Evolutionary conservation across 75 land plant genomes (phyloP), one percentile per base, ranked within the genome.

Genomic region (Selaginella moellendorffii): DNA sequence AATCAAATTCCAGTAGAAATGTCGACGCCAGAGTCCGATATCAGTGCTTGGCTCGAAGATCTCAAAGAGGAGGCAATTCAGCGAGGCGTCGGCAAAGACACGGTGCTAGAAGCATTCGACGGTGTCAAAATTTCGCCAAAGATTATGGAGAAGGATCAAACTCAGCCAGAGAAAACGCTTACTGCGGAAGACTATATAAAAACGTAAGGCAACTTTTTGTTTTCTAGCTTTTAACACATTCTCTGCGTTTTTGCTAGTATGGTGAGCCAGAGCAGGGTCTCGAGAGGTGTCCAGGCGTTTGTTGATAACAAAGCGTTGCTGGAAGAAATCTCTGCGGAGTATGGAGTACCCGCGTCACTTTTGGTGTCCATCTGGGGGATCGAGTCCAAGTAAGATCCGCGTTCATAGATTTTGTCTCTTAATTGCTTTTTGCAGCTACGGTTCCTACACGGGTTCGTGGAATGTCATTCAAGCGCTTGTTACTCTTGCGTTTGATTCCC

Each of bases 311-410:
- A n/a, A 14, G 21, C 19, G 24, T 10, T 71, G 30, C 69, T 75
- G 17, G 36, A 60, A 19, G 74, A 71, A 20, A 27, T 75, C 29
- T 70, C 68, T 51, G 24, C 29, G 36, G 27, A 75, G 21, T 75
- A 65, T 51, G 77, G 77, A 30, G 73, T 75, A 12, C 77, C 74
- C 62, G n/a, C 77, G 27, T 31, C 65, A 18, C 1, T 75, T 26
- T 9, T 75, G 30, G 77, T 66, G 24, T 26, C 77, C 26, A 71
- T 75, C 14, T 75, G 77, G 77, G 77, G 77, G 18, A 69, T 75
- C 53, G 77, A 75, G 65, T 70, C 54, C 30, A 75, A 66, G 77
- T 71, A 60, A 28, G 18, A 18, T 27, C 14, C 29, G 26, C 54
- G 29, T 1, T 19, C 28, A 27, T 56, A 14, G 5, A 28, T 68